Conservation (phyloP, 2,329 filamentous ascomycete species). For the Ophiostoma ulmi region DNA sequence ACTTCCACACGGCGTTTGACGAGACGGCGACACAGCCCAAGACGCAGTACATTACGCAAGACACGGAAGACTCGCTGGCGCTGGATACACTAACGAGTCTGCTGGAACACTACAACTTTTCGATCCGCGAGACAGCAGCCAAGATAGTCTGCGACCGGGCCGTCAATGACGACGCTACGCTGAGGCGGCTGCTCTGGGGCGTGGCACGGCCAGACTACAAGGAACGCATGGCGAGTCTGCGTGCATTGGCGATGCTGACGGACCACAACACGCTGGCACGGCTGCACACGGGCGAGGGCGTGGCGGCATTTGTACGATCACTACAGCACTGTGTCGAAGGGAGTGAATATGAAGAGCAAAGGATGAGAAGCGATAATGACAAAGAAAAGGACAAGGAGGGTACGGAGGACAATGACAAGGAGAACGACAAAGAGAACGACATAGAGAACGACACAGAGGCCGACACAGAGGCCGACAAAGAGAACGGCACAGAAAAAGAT, state of each 20-base stretch:
- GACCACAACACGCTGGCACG: slow-evolving; percentile 44
- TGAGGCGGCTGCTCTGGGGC: slow-evolving; percentile 51
- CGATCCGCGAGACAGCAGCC: slow-evolving; percentile 63
- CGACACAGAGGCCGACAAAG: not conserved
- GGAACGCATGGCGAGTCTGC: slow-evolving; percentile 52
- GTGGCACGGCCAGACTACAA: slow-evolving; percentile 57
- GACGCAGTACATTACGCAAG: slow-evolving; percentile 68
- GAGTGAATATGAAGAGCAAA: slow-evolving; percentile 20
- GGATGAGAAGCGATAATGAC: not conserved
- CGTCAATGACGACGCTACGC: slow-evolving; percentile 52
- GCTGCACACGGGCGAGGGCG: slow-evolving; percentile 48
- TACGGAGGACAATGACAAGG: not conserved
- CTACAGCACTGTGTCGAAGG: slow-evolving; percentile 53
- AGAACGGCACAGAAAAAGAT: not conserved
- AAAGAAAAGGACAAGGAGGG: not conserved
- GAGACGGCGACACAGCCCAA: slow-evolving; percentile 57
- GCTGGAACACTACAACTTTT: slow-evolving; percentile 64
- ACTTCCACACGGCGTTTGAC: slow-evolving; percentile 49
- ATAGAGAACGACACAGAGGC: not conserved
- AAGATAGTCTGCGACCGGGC: slow-evolving; percentile 54
- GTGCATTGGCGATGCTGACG: slow-evolving; percentile 53
- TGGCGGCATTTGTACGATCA: slow-evolving; percentile 55
- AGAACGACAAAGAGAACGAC: not conserved
- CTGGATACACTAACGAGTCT: slow-evolving; percentile 62
- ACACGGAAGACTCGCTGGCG: slow-evolving; percentile 67